Percentiles rank a stretch among this genome's conserved stretches.
Evolutionary conservation across 345 rosid genomes (phyloP).

Genomic region (Camelina sativa): DNA sequence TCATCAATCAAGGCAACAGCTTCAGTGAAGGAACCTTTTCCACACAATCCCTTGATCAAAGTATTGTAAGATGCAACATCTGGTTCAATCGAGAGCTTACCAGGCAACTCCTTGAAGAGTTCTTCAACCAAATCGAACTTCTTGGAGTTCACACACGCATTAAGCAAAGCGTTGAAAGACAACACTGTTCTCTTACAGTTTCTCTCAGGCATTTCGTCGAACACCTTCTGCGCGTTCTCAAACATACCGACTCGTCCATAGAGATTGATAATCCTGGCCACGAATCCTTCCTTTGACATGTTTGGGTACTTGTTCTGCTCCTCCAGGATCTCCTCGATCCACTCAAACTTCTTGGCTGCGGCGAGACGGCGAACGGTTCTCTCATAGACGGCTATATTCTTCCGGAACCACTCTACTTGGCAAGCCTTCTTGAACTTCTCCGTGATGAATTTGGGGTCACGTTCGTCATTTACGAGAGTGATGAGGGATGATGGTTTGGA

Average conservation of each 20-base stretch:
- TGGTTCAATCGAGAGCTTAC: slow-evolving; percentile 53
- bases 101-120: slow-evolving; percentile 53
- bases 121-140: slow-evolving; percentile 52
- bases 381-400: slow-evolving; percentile 51
- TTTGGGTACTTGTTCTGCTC: slow-evolving; percentile 67
- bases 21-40: slow-evolving; percentile 52
- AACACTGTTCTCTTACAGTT: slow-evolving; percentile 57
- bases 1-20: slow-evolving; percentile 55
- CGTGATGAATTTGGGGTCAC: slow-evolving; percentile 59
- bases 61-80: slow-evolving; percentile 63
- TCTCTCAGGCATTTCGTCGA: slow-evolving; percentile 71
- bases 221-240: slow-evolving; percentile 68
- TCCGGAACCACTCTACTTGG: slow-evolving; percentile 58
- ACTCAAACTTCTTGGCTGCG: slow-evolving; percentile 47
- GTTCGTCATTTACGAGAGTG: slow-evolving; percentile 52
- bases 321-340: slow-evolving; percentile 69
- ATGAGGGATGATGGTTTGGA: slow-evolving; percentile 43
- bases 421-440: slow-evolving; percentile 65
- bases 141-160: slow-evolving; percentile 60
- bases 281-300: slow-evolving; percentile 63
- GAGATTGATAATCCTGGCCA: slow-evolving; percentile 52
- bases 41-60: slow-evolving; percentile 60
- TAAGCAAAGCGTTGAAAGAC: slow-evolving; percentile 67
- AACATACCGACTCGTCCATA: slow-evolving; percentile 67
- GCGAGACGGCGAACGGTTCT: slow-evolving; percentile 70